Percentiles rank a stretch among this genome's conserved stretches.
Evolutionary conservation across 345 rosid species (phyloP).

Genomic region (Schrenkiella parvula): DNA sequence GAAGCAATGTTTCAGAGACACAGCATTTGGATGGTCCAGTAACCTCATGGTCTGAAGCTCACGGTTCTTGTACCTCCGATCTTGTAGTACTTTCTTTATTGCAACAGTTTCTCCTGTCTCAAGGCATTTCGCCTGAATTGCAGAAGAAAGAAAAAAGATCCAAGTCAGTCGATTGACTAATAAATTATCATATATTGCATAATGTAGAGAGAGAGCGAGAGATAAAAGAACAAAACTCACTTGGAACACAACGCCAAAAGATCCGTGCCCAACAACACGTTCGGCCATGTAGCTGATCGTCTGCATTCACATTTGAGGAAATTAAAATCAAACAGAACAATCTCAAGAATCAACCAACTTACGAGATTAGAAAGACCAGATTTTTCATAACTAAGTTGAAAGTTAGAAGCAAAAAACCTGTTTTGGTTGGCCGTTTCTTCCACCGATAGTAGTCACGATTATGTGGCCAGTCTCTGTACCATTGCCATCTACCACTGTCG

Average conservation of each 20-base stretch:
- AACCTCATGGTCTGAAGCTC: constrained; percentile 98
- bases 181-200: not conserved
- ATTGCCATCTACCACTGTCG: constrained; percentile 76
- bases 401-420: constrained; percentile 46
- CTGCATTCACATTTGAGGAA: constrained; percentile 39
- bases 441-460: constrained; percentile 95
- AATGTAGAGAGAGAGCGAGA: not conserved
- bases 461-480: constrained; percentile 95
- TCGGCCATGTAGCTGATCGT: constrained; percentile 99
- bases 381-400: not conserved
- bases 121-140: constrained; percentile 76
- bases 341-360: not conserved
- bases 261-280: constrained; percentile 96
- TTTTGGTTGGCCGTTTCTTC: constrained; percentile 92
- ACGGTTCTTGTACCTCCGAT: constrained; percentile 94
- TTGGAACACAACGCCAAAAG: constrained; percentile 98
- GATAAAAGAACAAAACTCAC: constrained; percentile 34
- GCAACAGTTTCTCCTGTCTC: constrained; percentile 98
- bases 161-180: not conserved
- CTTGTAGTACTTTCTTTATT: constrained; percentile 96
- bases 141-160: not conserved
- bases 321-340: not conserved
- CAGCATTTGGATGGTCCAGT: constrained; percentile 93
- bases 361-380: not conserved
- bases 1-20: constrained; percentile 90